Base-by-base conservation (phyloP, 495 filamentous ascomycete species). In the Penicillium antarcticum region DNA sequence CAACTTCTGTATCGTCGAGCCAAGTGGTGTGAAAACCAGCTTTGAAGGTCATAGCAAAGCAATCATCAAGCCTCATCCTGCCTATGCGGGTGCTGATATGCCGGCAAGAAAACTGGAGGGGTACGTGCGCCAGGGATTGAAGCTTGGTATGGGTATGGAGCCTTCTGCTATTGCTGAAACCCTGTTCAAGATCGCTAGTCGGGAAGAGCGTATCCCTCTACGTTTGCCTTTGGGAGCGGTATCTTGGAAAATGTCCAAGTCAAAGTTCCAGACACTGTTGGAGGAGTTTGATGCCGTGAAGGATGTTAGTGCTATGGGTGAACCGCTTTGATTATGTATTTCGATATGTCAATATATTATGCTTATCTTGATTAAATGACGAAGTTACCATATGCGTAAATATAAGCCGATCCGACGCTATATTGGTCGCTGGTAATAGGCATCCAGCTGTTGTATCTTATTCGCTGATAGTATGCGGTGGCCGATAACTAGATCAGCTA, bases 1-100 rank as follows among this genome's bases (percentile, higher is more conserved):
- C 32, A 70, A 75, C 50, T 62, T 82, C 39, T 69, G 63, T 49
- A 68, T 67, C 24, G 56, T 80, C 48, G 76, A 81, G 63, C 79
- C 77, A 0, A 73, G 75, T 39, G 79, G 70, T 13, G 71, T 77
- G 23, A 74, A 75, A 46, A 80, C 77, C 9, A 67, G 69, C 16
- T 81, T 65, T 48, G 65, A 65, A 16, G 57, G 51, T 2, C 54
- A 60, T 8, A 58, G 56, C n/a, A 37, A 48, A 13, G 55, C 44
- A 23, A 33, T 23, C 18, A 36, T 32, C 11, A 53, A 56, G 16
- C 53, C 36, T 8, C 66, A 74, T 47, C 61, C 65, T 8, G 75
- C 74, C 7, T 79, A 80, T 38, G 48, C 46, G 2, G 68, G 57
- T 14, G 56, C 60, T 1, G 62, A 58, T 34, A 61, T 68, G 55